phyloP scores from a whole-genome alignment of 345 rosid species.

The Populus tremula region DNA sequence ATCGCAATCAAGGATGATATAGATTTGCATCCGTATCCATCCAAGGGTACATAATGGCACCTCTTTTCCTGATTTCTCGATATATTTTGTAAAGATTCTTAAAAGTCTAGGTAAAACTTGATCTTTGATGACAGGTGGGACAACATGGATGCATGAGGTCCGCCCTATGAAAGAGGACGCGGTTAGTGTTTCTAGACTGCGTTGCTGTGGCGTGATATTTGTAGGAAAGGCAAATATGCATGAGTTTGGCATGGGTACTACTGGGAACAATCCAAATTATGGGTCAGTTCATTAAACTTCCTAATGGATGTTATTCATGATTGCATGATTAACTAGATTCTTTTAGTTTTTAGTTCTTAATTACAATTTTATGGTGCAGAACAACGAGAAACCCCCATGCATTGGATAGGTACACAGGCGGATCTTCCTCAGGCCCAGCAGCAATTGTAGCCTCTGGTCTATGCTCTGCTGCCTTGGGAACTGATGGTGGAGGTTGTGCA shows the following conservation, averaged over 20 bases:
- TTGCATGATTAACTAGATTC: background rate
- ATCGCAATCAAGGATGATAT: constrained; percentile 89
- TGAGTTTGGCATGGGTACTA: constrained; percentile 91
- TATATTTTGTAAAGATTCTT: background rate
- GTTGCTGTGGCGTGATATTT: constrained; percentile 74
- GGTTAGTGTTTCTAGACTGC: constrained; percentile 63
- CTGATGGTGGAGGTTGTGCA: constrained; percentile 90
- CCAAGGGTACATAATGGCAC: constrained; percentile 49
- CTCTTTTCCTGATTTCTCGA: background rate
- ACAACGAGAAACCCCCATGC: constrained; percentile 91
- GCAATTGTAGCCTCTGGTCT: constrained; percentile 88
- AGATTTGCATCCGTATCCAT: constrained; percentile 67
- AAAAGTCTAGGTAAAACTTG: constrained; percentile 5
- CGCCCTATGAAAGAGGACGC: constrained; percentile 63
- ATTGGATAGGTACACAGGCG: constrained; percentile 80
- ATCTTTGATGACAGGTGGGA: constrained; percentile 53
- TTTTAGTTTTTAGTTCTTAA: background rate
- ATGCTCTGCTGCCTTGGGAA: constrained; percentile 91
- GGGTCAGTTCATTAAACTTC: constrained; percentile 52
- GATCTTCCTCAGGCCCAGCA: constrained; percentile 94
- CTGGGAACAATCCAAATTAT: constrained; percentile 86
- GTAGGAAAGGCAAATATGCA: constrained; percentile 94
- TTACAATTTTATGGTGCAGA: constrained; percentile 38
- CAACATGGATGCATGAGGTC: constrained; percentile 81
- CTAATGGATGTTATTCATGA: background rate